Evolutionary conservation across 352 stramenopile species (phyloP), one percentile per base, ranked within the genome.

Genomic region (Phytophthora melonis): DNA sequence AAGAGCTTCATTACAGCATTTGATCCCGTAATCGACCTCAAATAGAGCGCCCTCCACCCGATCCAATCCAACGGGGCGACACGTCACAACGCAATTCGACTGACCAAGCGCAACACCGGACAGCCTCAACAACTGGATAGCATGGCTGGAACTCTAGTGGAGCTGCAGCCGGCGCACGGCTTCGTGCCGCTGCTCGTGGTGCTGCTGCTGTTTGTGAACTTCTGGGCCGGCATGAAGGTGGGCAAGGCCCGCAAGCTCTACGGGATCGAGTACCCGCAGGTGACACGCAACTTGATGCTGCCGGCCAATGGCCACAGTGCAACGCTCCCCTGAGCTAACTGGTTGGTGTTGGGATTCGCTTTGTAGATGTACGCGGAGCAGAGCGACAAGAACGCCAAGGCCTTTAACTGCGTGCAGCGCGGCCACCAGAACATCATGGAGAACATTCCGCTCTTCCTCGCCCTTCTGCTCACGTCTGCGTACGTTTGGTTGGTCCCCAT

Each of bases 371-470:
- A 97, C 75, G 92, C 90, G 0, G 89, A 98, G 63, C 78, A 95
- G 74, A 90, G 75, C 60, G 89, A 95, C 69, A 96, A 98, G 78
- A 89, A 98, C 70, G 92, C 84, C 59, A 94, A 87, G 67, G 89
- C 82, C 3, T 89, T 98, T 77, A 98, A 98, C 83, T 97, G 91
- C 63, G 79, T 98, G 61, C 95, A 98, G 77, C 84, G 94, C 52
- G 89, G 84, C 25, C 93, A 98, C 82, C 95, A 98, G 78, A 96
- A 98, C 72, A 75, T 97, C 50, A 79, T 98, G 47, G 93, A 98
- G 79, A 97, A 96, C 59, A 84, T 94, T 53, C 88, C 91, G 2
- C 60, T 84, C 1, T 94, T 91, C 59, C 69, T 94, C 23, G 60
- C 66, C 0, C 60, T 94, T 58, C 75, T 92, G 19, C 55, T 90